Percentiles rank a stretch among this genome's conserved stretches.
These are phyloP conservation scores for Dictyostelium brefeldianum DNA, from an alignment of 78 protist species.

Conservation along the genomic window DNA sequence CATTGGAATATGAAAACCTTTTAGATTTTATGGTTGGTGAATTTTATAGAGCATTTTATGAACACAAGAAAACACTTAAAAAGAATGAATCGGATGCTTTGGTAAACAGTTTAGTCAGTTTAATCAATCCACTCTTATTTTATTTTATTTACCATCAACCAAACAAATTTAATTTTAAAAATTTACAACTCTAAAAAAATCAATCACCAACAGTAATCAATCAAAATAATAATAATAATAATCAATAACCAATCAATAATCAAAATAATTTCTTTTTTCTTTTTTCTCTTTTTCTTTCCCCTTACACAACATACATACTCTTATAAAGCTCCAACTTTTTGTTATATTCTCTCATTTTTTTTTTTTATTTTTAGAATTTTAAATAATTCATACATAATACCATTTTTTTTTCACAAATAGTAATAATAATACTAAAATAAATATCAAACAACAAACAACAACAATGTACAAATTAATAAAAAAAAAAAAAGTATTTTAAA, in stretches of 20 bases:
- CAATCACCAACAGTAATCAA: not conserved
- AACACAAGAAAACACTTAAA: not conserved
- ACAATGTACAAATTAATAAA: too few species aligned
- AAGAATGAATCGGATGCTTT: not conserved
- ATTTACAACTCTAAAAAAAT: not conserved
- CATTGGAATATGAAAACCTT: not conserved
- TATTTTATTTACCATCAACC: constrained; percentile 18
- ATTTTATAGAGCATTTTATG: constrained; percentile 16
- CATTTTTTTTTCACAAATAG: too few species aligned
- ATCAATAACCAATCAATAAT: not conserved
- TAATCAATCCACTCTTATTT: not conserved
- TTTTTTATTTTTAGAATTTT: too few species aligned
- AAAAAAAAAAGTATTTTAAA: too few species aligned
- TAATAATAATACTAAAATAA: too few species aligned
- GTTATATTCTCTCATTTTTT: too few species aligned
- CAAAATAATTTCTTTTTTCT: too few species aligned
- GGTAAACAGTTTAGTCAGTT: constrained; percentile 1
- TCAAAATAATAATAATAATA: not conserved
- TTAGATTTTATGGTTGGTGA: constrained; percentile 18
- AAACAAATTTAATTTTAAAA: constrained; percentile 5
- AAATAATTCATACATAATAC: too few species aligned
- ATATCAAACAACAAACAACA: too few species aligned
- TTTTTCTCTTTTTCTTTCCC: too few species aligned
- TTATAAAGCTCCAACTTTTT: too few species aligned
- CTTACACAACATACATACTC: too few species aligned